Evolutionary conservation across 1,139 yeast genomes (phyloP), one percentile per base, ranked within the genome.

Genomic region (Saccharomyces hybrid): DNA sequence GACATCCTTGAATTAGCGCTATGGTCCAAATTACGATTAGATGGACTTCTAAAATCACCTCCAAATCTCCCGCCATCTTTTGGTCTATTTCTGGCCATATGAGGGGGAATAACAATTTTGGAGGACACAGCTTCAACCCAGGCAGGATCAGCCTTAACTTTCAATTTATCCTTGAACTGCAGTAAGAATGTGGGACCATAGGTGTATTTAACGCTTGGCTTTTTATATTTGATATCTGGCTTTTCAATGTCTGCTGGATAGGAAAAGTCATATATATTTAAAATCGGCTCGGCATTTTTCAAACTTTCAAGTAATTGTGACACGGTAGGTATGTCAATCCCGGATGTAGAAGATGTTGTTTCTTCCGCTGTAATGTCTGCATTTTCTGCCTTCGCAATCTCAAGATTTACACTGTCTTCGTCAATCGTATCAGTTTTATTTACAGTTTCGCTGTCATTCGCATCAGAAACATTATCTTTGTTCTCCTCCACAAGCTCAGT

Each of bases 181-280:
- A 20, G 23, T 20, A 20, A 20, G 23, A 20, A 20, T 0, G 23
- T 20, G 4, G 23, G 23, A 4, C 23, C 23, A 20, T 20, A 20
- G 23, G 23, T 20, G 4, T 20, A 20, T 20, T 20, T 20, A 20
- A 75, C 67, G 31, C 71, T 73, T 23, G 68, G 65, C 42, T 72
- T 73, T 61, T 76, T 75, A 66, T 79, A 75, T 63, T 76, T 75
- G 2, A 76, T 61, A 57, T 78, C 83, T 50, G 86, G 87, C 47
- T 78, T 76, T 47, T 72, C 73, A 55, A 84, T 71, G 28, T 79
- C 80, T 53, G 76, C 76, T 46, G 96, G 95, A 70, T 91, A 91
- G 47, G 71, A 64, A 64, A 80, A 71, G 7, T 59, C 50, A 55
- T 61, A 70, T 53, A 89, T 79, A 67, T 88, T 86, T 38, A 76